These are phyloP conservation scores for Aurifilum marmelostoma DNA, from an alignment of 2,329 filamentous ascomycete species.

Conservation along the genomic window DNA sequence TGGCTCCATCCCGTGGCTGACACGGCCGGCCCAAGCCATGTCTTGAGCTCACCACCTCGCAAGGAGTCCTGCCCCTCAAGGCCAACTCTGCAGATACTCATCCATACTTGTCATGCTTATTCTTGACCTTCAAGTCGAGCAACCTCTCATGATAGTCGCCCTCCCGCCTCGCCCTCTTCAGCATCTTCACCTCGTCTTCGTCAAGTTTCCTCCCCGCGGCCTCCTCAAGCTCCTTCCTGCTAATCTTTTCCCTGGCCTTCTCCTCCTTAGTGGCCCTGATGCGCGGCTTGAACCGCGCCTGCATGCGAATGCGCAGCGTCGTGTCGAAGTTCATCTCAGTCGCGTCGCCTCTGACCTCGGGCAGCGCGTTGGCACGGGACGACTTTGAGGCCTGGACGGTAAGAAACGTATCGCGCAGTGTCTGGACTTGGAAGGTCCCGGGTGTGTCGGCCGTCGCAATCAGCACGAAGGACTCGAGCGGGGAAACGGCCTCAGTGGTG, in stretches of 20 bases:
- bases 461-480: constrained; percentile 79
- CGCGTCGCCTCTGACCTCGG: constrained; percentile 78
- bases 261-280: constrained; percentile 80
- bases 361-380: constrained; percentile 51
- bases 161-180: constrained; percentile 83
- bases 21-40: background rate
- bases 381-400: constrained; percentile 59
- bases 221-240: constrained; percentile 80
- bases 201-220: constrained; percentile 75
- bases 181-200: constrained; percentile 81
- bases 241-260: constrained; percentile 83
- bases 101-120: constrained; percentile 86
- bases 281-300: constrained; percentile 88
- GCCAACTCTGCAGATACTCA: constrained; percentile 36
- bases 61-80: background rate
- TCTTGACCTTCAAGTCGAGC: constrained; percentile 85
- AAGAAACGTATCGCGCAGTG: constrained; percentile 71
- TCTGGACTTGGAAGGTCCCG: constrained; percentile 76
- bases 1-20: background rate
- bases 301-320: constrained; percentile 84
- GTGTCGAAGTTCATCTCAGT: constrained; percentile 69
- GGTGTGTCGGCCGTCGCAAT: constrained; percentile 66
- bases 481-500: constrained; percentile 77
- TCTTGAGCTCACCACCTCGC: background rate
- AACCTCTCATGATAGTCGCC: constrained; percentile 89